phyloP scores from a whole-genome alignment of 371 early-diverging fungal genomes.

The Scutellospora calospora region DNA sequence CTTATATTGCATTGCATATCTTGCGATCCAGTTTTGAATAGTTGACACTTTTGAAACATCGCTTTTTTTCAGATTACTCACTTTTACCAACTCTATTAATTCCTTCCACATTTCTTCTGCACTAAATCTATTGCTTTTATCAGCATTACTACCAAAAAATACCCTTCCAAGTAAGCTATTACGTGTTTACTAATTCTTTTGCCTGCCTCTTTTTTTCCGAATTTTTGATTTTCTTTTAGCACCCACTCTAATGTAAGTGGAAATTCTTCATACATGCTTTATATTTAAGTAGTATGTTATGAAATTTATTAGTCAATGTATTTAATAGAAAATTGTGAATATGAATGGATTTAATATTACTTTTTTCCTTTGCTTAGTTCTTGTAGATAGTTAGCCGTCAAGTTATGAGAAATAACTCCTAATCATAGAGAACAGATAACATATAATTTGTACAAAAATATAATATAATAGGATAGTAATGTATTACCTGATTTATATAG shows the following conservation, averaged over 20 bases:
- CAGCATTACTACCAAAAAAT: background rate
- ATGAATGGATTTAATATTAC: too few relatives aligned
- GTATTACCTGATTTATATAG: background rate
- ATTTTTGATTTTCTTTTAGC: too few relatives aligned
- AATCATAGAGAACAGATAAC: background rate
- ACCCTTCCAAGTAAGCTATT: background rate
- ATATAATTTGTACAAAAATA: background rate
- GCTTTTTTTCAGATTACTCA: background rate
- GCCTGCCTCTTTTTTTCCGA: background rate
- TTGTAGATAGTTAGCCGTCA: background rate
- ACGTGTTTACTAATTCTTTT: background rate
- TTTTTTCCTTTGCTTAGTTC: too few relatives aligned
- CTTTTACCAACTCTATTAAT: background rate
- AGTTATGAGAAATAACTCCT: background rate
- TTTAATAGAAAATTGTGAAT: background rate
- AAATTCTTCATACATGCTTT: background rate
- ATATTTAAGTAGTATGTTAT: background rate
- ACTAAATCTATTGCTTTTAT: background rate
- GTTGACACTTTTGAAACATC: too few relatives aligned
- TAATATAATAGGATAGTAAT: background rate
- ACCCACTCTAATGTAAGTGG: background rate
- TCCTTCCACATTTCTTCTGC: background rate
- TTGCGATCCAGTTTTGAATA: constrained; percentile 1
- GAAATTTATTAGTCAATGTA: background rate
- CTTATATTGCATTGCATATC: too few relatives aligned